phyloP scores from a whole-genome alignment of 2,329 filamentous ascomycete species.

The Neofusicoccum sp. region DNA sequence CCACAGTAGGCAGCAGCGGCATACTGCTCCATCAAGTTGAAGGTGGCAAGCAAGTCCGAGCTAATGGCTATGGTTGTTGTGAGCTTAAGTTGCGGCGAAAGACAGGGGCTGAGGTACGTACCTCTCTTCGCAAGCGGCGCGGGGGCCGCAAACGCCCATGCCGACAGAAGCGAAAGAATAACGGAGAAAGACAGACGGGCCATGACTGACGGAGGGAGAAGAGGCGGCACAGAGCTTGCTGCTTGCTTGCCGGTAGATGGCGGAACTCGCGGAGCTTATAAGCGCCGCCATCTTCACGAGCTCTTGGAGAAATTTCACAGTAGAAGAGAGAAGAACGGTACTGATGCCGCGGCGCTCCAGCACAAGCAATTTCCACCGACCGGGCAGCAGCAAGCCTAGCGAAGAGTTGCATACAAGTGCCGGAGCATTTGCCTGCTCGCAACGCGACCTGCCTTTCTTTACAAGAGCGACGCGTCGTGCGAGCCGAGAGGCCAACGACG shows the following conservation, averaged over 20 bases:
- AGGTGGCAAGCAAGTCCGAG: constrained; percentile 12
- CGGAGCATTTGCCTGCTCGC: neutral
- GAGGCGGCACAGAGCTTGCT: neutral
- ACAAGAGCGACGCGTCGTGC: neutral
- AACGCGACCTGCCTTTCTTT: constrained; percentile 9
- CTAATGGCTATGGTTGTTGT: constrained; percentile 7
- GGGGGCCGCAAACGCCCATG: neutral
- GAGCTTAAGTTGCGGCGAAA: neutral
- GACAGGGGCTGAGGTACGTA: neutral
- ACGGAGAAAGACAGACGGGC: constrained; percentile 8
- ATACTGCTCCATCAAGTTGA: constrained; percentile 40
- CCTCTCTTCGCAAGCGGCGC: constrained; percentile 5
- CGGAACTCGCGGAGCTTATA: constrained; percentile 1
- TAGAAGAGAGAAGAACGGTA: neutral
- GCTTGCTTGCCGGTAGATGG: neutral
- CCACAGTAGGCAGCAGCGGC: constrained; percentile 50
- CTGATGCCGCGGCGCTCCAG: neutral
- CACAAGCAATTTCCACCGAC: neutral
- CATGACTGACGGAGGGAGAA: neutral
- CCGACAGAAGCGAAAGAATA: neutral
- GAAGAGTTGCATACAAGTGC: neutral
- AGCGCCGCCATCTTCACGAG: neutral
- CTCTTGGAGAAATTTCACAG: neutral
- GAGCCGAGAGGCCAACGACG: neutral
- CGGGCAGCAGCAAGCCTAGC: neutral